Evolutionary conservation across 495 filamentous ascomycete species (phyloP), one percentile per base, ranked within the genome.

Genomic region (Darksidea phi): DNA sequence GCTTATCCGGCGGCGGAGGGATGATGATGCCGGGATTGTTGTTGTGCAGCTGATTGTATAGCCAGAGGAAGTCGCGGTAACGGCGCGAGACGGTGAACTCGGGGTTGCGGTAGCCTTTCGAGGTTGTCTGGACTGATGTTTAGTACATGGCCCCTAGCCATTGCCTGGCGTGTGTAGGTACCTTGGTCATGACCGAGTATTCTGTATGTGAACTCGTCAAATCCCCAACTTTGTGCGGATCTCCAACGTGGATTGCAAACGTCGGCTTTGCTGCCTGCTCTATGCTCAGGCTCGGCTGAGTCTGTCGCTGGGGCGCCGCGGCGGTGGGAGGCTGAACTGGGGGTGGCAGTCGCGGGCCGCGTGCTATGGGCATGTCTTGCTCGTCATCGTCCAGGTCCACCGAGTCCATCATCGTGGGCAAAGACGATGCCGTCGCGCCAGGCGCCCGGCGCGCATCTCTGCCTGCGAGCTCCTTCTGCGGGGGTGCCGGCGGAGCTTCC

Each of bases 161-260:
- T 32, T 32, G 28, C 28, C 28, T 32, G 28, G 28, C 15, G 18
- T 26, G 38, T 51, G 24, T 8, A 61, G 69, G 59, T 84, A 96
- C 91, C 86, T 88, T 94, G 32, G 94, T 98, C 69, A 87, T 80
- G 42, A 98, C 93, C 64, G 91, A 88, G 74, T 98, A 98, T 21
- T 96, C 95, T 67, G 94, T 98, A 75, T 98, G 94, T 62, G 91
- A 95, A 69, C 88, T 95, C 12, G 95, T 96, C 70, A 97, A 75
- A 75, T 97, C 94, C 43, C 94, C 95, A 56, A 98, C 92, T 74
- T 97, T 98, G 73, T 96, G 90, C 38, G 95, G 95, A 78, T 98
- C 94, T 43, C 94, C 94, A 12, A 98, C 94, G 1, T 80, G 83
- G 62, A 98, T 96, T n/a, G 89, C 79, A 72, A 97, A 97, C 25